Evolutionary conservation across 2,329 filamentous ascomycete species (phyloP), one percentile per base, ranked within the genome.

Genomic region (Claviceps fusiformis): DNA sequence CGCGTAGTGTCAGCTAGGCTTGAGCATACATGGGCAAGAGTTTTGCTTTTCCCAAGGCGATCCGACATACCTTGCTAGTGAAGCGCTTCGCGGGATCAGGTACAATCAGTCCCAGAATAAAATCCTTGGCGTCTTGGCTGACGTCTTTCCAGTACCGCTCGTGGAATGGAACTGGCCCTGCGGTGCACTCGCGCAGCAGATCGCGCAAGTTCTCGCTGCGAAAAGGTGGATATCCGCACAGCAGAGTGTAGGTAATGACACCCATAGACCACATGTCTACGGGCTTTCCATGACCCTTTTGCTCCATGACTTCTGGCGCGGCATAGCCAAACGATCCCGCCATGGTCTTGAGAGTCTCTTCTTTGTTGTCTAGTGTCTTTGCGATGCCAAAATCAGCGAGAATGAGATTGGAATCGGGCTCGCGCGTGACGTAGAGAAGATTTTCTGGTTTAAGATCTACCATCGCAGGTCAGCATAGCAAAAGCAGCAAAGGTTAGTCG

Each of bases 261-360:
- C 93, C 93, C 72, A 98, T 80, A 3, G 93, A 97, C 93, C 93
- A 98, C 89, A 98, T 95, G 68, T 98, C 93, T 39, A 97, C 93
- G 5, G 93, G 89, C 72, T 97, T 98, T 68, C 93, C 93, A 69
- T 98, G 95, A 24, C 93, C 93, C 67, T 89, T 85, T 77, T 96
- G 96, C 60, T 95, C 78, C 93, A 98, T 98, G 57, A 98, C 91
- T 70, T 98, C 93, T 9, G 93, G 93, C 1, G 93, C 93, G 24
- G 93, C 93, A 66, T 98, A 98, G 54, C 93, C 93, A 67, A 98
- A 97, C 0, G 93, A 97, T 47, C 93, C 93, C 47, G 93, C 93
- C 93, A 98, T 98, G 53, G 91, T 97, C 62, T 90, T 97, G 59
- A 98, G 81, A 48, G 95, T 89, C 65, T 95, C 91, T 60, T 91